Evolutionary conservation across 2,329 filamentous ascomycete genomes (phyloP).

Genomic region (Pseudopithomyces chartarum): DNA sequence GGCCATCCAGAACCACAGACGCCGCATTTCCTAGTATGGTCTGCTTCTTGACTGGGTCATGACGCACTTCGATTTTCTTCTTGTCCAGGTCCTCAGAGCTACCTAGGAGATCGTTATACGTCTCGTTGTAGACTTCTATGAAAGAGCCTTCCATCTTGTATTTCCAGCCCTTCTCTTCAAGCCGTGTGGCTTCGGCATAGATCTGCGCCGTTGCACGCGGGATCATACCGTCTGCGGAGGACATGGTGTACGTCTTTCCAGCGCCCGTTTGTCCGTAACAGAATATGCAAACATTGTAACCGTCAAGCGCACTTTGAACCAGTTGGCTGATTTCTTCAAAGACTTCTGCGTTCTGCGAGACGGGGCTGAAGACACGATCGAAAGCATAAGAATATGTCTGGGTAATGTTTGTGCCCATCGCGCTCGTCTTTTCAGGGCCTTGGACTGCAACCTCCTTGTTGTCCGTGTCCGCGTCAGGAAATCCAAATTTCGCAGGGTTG

Average conservation of each 20-base stretch:
- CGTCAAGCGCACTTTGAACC: slow-evolving; percentile 93
- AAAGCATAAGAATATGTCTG: slow-evolving; percentile 88
- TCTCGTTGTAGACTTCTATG: slow-evolving; percentile 98
- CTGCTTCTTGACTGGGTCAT: slow-evolving; percentile 80
- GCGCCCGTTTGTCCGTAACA: slow-evolving; percentile 98
- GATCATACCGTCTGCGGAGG: slow-evolving; percentile 93
- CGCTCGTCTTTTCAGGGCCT: slow-evolving; percentile 82
- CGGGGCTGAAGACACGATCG: slow-evolving; percentile 86
- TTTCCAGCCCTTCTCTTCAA: slow-evolving; percentile 90
- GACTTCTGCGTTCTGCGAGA: slow-evolving; percentile 78
- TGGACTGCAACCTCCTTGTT: slow-evolving; percentile 84
- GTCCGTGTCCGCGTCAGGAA: slow-evolving; percentile 79
- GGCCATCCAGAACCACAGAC: slow-evolving; percentile 76
- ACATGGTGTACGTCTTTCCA: slow-evolving; percentile 98
- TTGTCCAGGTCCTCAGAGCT: slow-evolving; percentile 72
- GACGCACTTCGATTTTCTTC: slow-evolving; percentile 86
- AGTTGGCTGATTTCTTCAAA: slow-evolving; percentile 97
- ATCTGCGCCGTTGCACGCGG: slow-evolving; percentile 92
- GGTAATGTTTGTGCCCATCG: slow-evolving; percentile 73
- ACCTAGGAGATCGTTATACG: slow-evolving; percentile 86
- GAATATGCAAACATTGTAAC: slow-evolving; percentile 98
- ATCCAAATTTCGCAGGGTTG: slow-evolving; percentile 73
- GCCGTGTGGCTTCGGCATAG: slow-evolving; percentile 80
- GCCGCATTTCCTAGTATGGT: slow-evolving; percentile 82
- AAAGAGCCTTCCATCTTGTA: slow-evolving; percentile 96